These are phyloP conservation scores for Setaria viridis DNA, from an alignment of 202 grass and related monocot species.

Conservation along the genomic window DNA sequence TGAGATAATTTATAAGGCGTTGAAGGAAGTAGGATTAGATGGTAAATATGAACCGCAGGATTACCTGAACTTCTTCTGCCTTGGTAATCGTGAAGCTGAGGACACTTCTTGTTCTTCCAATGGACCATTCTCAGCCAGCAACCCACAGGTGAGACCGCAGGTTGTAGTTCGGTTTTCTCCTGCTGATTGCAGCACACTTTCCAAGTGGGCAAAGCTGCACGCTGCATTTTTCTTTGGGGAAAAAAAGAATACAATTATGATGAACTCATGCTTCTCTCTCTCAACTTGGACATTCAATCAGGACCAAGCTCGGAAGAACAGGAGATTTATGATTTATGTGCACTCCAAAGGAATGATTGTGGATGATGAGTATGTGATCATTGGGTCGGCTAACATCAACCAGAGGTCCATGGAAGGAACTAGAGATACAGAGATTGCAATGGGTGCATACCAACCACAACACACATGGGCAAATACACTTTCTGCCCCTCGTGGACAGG, in stretches of 20 bases:
- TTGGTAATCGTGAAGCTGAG: conserved; percentile 72
- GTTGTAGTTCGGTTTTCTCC: background rate
- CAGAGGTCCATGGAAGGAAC: conserved; percentile 82
- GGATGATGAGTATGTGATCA: conserved; percentile 86
- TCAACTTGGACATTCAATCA: conserved; percentile 34
- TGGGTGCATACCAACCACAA: conserved; percentile 73
- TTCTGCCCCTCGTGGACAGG: conserved; percentile 69
- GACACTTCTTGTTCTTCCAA: conserved; percentile 18
- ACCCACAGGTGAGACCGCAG: conserved; percentile 48
- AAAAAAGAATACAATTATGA: background rate
- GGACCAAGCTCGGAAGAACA: conserved; percentile 60
- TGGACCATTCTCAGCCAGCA: conserved; percentile 45
- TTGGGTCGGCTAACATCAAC: conserved; percentile 87
- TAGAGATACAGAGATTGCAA: conserved; percentile 87
- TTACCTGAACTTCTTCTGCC: conserved; percentile 96
- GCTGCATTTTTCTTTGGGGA: conserved; percentile 4
- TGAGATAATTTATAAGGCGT: conserved; percentile 61
- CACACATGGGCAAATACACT: conserved; percentile 72
- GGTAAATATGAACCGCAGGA: conserved; percentile 80
- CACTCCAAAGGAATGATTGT: conserved; percentile 91
- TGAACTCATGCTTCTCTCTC: background rate
- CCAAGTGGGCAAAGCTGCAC: conserved; percentile 4
- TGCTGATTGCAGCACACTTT: background rate
- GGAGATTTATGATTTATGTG: conserved; percentile 89
- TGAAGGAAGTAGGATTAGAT: conserved; percentile 61